These are phyloP conservation scores for Arbutus unedo DNA, from an alignment of 148 eudicot genomes.

Conservation along the genomic window DNA sequence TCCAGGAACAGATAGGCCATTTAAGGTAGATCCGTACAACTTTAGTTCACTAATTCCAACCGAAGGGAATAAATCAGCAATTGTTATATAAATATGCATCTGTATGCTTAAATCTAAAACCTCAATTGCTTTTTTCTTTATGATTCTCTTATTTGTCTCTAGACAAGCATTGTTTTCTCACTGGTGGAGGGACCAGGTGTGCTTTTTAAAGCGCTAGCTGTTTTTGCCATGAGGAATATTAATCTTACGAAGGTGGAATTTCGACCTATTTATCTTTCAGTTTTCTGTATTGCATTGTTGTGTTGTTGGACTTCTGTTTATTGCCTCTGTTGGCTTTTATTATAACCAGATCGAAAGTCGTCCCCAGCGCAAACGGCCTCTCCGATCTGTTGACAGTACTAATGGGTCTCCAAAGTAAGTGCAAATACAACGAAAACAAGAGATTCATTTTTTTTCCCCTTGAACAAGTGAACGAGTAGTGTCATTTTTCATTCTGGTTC, in stretches of 20 bases:
- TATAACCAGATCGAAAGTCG: too few relatives aligned
- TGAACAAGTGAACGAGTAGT: too few relatives aligned
- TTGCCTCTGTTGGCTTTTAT: not conserved
- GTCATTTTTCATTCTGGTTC: too few relatives aligned
- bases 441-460: too few relatives aligned
- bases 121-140: not conserved
- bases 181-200: constrained; percentile 83
- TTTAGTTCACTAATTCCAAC: not conserved
- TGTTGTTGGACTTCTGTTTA: not conserved
- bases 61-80: not conserved
- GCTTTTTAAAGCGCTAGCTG: constrained; percentile 86
- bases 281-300: too few relatives aligned
- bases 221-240: constrained; percentile 65
- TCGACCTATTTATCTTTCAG: not conserved
- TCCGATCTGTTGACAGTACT: too few relatives aligned
- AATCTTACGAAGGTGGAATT: constrained; percentile 69
- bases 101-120: too few relatives aligned
- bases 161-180: constrained; percentile 90
- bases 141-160: constrained; percentile 10
- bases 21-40: constrained; percentile 45
- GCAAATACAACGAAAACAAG: too few relatives aligned
- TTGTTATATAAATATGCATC: too few relatives aligned
- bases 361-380: too few relatives aligned
- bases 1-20: constrained; percentile 33
- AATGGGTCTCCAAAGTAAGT: too few relatives aligned